Conservation (phyloP, 2,329 filamentous ascomycete species). For the Xylaria sp. region DNA sequence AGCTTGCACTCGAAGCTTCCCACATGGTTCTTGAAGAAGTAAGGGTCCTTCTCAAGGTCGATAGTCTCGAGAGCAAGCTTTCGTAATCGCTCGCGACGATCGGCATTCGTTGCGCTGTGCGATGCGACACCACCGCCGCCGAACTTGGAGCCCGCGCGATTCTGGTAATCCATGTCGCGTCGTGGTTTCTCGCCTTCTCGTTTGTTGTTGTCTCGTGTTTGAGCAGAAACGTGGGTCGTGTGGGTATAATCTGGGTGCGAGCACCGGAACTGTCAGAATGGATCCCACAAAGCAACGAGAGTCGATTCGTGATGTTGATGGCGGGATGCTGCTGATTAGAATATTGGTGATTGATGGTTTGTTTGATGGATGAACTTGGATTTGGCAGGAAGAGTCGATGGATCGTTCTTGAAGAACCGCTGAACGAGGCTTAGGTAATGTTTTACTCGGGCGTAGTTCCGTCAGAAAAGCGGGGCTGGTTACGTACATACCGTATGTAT, state of each 20-base stretch:
- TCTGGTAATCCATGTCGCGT: constrained; percentile 65
- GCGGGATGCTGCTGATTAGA: not conserved
- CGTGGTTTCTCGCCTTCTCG: not conserved
- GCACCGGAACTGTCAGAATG: not conserved
- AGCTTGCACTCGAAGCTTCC: constrained; percentile 97
- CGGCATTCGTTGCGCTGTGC: constrained; percentile 86
- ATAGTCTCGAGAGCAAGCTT: constrained; percentile 98
- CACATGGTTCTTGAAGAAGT: constrained; percentile 99
- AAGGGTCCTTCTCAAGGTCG: constrained; percentile 98
- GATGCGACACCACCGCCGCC: constrained; percentile 96
- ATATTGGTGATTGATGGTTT: not conserved
- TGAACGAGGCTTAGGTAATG: no score
- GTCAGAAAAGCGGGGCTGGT: no score
- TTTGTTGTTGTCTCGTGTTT: not conserved
- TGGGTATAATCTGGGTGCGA: not conserved
- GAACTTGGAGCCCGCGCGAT: constrained; percentile 95
- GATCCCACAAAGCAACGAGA: not conserved
- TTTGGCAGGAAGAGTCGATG: no score
- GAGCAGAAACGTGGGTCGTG: not conserved
- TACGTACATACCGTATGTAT: no score
- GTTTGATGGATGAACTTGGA: not conserved
- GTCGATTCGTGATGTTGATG: no score
- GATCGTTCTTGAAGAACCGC: no score
- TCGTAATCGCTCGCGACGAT: constrained; percentile 92
- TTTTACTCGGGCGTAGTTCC: no score